Evolutionary conservation across 371 early-diverging fungal species (phyloP), one percentile per base, ranked within the genome.

Genomic region (Ecytonucleospora hepatopenaei): DNA sequence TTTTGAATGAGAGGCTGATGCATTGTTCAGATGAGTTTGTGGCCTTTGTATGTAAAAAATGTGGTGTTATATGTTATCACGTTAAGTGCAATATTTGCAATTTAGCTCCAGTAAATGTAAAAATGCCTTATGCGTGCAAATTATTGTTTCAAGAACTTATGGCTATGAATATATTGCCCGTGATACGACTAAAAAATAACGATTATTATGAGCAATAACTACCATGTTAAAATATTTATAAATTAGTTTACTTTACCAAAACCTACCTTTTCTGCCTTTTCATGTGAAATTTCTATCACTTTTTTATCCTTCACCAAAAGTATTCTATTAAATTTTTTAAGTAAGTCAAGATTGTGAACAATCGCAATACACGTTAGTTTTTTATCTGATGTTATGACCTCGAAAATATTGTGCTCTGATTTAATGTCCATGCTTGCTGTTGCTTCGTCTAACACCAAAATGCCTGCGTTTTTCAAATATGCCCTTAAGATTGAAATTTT

Each of bases 101-200:
- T 79, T 84, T 84, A 40, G 86, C 86, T 74, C 82, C 83, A 53
- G 86, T 94, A 78, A 82, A 85, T 47, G 87, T 95, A 82, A 88
- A 89, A 75, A 88, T 95, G 48, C 96, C 96, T 8, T 95, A 95
- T 78, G 96, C 94, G 12, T 79, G 71, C 53, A 79, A 81, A 53
- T 68, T 82, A 0, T 47, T 78, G 28, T 92, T 93, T 86, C 94
- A 92, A 80, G 96, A 94, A 75, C 72, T 93, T 63, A 88, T 89
- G 85, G 82, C 87, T 40, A 95, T 95, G 96, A 93, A 92, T 73
- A 88, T 95, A 72, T 85, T 87, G n/a, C 92, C 95, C 16, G 68
- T 82, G 61, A 71, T 85, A 31, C 32, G 62, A 23, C 19, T 72
- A 21, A 26, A 58, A 59, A 59, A 12, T 4, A 19, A 4, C 35